Evolutionary conservation across 2,329 filamentous ascomycete species (phyloP), one percentile per base, ranked within the genome.

Genomic region (Botrytis cinerea): DNA sequence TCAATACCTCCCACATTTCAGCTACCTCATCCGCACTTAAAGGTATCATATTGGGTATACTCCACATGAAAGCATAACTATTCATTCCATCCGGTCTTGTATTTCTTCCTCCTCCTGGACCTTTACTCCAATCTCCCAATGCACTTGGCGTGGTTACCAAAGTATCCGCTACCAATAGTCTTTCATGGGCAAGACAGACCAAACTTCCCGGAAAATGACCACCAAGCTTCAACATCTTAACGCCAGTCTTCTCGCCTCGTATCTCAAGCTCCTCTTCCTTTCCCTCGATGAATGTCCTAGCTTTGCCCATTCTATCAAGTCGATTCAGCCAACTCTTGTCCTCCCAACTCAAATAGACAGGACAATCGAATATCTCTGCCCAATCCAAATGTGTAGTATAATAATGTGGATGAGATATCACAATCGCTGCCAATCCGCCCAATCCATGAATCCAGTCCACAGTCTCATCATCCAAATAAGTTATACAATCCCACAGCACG

Each of bases 391-490:
- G 91, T 5, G 92, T 92, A 22, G 90, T 90, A 82, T 93, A 96
- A 82, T 93, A 97, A 80, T 97, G 93, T 70, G 93, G 93, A 82
- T 97, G 92, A 18, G 87, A 90, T 75, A 95, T 93, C 77, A 90
- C 89, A 63, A 96, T 94, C 0, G 91, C 92, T 48, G 84, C 84
- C 20, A 97, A 79, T 0, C 92, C 92, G 61, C 93, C 93, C 10
- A 90, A 84, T 0, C 79, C 80, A 9, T 87, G 84, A 77, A 95
- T 88, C 73, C 82, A 80, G 0, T 82, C 79, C 0, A 92, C 82
- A 0, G 92, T 95, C 5, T 86, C 85, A 1, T 86, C 82, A 80
- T 95, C 91, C 4, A 96, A 83, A 76, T 90, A 88, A 0, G 92
- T 87, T 73, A 96, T 84, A 75, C 91, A 90, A 81, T 96, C 93